These are phyloP conservation scores for Limonium bicolor DNA, from an alignment of 148 eudicot species.

Conservation along the genomic window DNA sequence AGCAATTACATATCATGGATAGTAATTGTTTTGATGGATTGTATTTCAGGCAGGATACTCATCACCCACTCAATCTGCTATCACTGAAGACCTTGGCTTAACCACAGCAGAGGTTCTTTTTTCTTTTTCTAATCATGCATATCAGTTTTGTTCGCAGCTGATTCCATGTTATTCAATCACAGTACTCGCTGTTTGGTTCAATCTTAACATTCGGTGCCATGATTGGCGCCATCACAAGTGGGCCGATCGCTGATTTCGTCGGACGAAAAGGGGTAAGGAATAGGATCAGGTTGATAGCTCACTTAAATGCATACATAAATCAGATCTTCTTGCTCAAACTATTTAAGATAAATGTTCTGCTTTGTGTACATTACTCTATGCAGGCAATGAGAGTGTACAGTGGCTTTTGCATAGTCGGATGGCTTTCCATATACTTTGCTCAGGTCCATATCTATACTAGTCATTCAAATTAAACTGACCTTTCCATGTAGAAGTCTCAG, in stretches of 20 bases:
- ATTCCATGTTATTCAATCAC: background rate
- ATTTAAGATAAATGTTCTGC: background rate
- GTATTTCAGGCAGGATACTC: constrained; percentile 66
- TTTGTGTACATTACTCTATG: constrained; percentile 1
- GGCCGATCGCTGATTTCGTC: constrained; percentile 61
- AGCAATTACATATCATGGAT: background rate
- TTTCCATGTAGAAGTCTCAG: background rate
- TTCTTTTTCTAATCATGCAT: background rate
- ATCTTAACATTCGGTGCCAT: constrained; percentile 86
- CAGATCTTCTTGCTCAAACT: background rate
- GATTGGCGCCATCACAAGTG: constrained; percentile 90
- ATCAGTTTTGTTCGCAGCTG: background rate
- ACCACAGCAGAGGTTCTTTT: constrained; percentile 58
- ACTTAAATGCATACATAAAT: background rate
- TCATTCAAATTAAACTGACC: background rate
- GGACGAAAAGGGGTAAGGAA: constrained; percentile 87
- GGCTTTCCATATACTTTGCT: constrained; percentile 83
- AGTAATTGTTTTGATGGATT: background rate
- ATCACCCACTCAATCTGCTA: constrained; percentile 68
- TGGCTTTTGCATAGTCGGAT: constrained; percentile 63
- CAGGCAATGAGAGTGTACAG: constrained; percentile 80
- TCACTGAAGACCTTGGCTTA: constrained; percentile 54
- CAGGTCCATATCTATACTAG: constrained; percentile 38
- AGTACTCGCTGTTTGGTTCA: constrained; percentile 87
- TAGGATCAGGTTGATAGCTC: background rate